Base-by-base conservation (phyloP, 768 basidiomycete species). In the Suillus clintonianus region DNA sequence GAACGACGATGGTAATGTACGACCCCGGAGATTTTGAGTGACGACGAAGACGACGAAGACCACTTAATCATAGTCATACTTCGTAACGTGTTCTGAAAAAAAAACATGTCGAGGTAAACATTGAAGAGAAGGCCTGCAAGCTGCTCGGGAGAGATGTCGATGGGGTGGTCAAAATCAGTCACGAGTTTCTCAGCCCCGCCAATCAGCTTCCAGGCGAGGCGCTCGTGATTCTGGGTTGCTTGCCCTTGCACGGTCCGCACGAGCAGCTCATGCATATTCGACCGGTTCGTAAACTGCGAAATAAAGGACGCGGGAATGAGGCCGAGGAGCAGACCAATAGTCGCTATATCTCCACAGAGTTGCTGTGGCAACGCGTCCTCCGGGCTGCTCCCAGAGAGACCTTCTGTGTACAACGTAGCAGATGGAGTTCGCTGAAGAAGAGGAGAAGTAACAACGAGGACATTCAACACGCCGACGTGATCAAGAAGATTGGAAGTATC, bases 1-100 rank as follows among this genome's bases (percentile, higher is more conserved):
- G 79, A 82, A 42, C 75, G 74, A 15, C 87, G 80, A 11, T 72
- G 78, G 65, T 88, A 87, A 64, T 83, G 83, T 24, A 80, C 32
- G 36, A 76, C 63, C 37, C 62, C 68, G 11, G 43, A 47, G 11
- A 67, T 9, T 27, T 22, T 7, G 13, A 17, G 32, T 14, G 22
- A 1, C 9, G 65, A 69, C 4, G 27, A 27, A 27, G 22, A 1
- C 9, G 65, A 69, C 4, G 27, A 27, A 27, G 27, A 27, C 5
- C 54, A 14, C 43, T 63, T 58, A 9, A 59, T 7, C 17, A 62
- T 61, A 39, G 62, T 56, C 17, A 71, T 3, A 24, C 58, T 65
- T 51, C 63, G 61, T 14, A 50, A 24, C 51, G 69, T n/a, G 27
- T 74, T 68, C 37, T 76, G 77, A 1, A 77, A 63, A 3, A 67